Base-by-base conservation (phyloP, 2,329 filamentous ascomycete species). In the Colletotrichum euphorbiae region DNA sequence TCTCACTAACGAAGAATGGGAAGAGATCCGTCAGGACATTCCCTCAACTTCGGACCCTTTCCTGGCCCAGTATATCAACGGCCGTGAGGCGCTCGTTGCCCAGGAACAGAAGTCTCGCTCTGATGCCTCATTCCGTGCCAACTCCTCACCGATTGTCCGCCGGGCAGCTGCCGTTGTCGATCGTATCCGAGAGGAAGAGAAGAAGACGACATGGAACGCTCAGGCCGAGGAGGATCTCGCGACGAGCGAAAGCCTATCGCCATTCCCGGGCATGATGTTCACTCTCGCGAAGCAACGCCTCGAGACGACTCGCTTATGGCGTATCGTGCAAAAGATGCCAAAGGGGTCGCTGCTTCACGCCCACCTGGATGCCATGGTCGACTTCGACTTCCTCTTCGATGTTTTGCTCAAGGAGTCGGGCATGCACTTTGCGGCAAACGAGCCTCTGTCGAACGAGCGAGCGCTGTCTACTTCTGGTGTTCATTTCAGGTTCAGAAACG, bases 231-330 rank as follows among this genome's bases (percentile, higher is more conserved):
- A 90, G 58, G 90, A 82, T 52, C 81, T 92, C 1, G 87, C 89
- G 9, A 84, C 86, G 62, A 80, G 87, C 67, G 80, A 78, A 38
- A 75, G 87, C 72, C 84, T 86, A 64, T 87, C 89, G 60, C 80
- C 93, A 24, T 91, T 90, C 75, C 91, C 92, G 1, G 93, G 93
- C 4, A 94, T 95, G 89, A 93, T 94, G 90, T 96, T 95, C 77
- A 88, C 85, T 4, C 84, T 93, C 17, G 92, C 92, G 68, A 93
- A 92, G 77, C 86, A 87, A 36, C 86, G 87, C 19, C 93, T 95
- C 87, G 91, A 95, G 78, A 84, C 84, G 71, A 94, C 92, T 17
- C 89, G 89, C 74, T 82, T 97, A 24, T 97, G 92, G 92, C 84
- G 88, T 71, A 93, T 97, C 71, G 85, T 95, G 12, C 85, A 89